Base-by-base conservation (phyloP, 306 rosid species). In the Albizia julibrissin region DNA sequence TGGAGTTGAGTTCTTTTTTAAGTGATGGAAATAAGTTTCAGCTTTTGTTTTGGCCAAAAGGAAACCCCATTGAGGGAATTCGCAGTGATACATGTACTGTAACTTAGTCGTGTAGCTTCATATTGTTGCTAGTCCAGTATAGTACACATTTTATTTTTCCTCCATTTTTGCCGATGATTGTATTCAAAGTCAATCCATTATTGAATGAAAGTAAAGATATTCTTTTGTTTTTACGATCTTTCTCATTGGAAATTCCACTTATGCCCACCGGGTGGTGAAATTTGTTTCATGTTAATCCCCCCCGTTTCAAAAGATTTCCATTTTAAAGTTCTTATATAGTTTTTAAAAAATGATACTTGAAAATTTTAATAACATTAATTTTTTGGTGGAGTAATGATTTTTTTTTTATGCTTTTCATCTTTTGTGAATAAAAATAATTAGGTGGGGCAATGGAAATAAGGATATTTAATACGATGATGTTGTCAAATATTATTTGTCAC, bases 1-100 rank as follows among this genome's bases (percentile, higher is more conserved):
- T 22, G 65, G 65, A 52, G 79, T 84, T 82, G 67, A 76, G 85
- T 84, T 88, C 80, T 67, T 84, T 84, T 89, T 47, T 50, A 33
- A 58, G 82, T 82, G 85, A 81, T 82, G 83, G 86, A 86, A 89
- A 87, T 87, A 88, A 88, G 82, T 79, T 80, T 76, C 72, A 75
- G 86, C 80, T 86, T 88, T 68, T 47, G 72, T 76, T 87, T 87
- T 83, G 77, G 87, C 76, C 82, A 71, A 79, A 79, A 62, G 83
- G 74, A 82, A 76, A 70, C 67, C 84, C 86, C 77, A 3, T 65
- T 43, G 58, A 90, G 91, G 78, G 47, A 79, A 76, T 71, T 80
- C 77, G 85, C 87, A 73, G 85, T 87, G 77, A 47, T 84, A 58
- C 79, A 72, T 80, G 54, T 79, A 56, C 84, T 87, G 88, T 87